phyloP scores from a whole-genome alignment of 495 filamentous ascomycete species.

The Aspergillus taichungensis region DNA sequence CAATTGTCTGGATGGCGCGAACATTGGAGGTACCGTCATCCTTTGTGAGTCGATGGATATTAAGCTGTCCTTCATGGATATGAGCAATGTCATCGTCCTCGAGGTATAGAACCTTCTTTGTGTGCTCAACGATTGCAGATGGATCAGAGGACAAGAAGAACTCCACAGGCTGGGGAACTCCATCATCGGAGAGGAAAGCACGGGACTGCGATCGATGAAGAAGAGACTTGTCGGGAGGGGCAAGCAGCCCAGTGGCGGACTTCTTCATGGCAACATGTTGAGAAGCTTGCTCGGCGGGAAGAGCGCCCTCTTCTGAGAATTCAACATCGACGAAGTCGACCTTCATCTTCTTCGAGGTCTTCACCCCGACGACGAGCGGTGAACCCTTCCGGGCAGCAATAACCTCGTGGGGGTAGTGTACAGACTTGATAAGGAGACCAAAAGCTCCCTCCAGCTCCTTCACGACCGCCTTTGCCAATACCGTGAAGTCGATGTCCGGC shows the following conservation, averaged over 20 bases:
- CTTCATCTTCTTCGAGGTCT: slow-evolving; percentile 98
- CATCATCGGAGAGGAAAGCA: slow-evolving; percentile 97
- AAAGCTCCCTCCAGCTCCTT: slow-evolving; percentile 97
- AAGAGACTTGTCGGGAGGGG: slow-evolving; percentile 89
- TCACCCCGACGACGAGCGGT: slow-evolving; percentile 89
- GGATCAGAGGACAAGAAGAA: slow-evolving; percentile 98
- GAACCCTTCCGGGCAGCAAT: slow-evolving; percentile 98
- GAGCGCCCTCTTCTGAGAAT: slow-evolving; percentile 75
- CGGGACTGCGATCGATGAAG: slow-evolving; percentile 96
- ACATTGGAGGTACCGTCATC: slow-evolving; percentile 94
- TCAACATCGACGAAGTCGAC: slow-evolving; percentile 99
- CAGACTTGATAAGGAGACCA: slow-evolving; percentile 91
- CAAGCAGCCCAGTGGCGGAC: slow-evolving; percentile 69
- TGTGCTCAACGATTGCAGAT: slow-evolving; percentile 97
- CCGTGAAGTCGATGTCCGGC: slow-evolving; percentile 89
- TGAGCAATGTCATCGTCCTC: slow-evolving; percentile 99
- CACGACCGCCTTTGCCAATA: slow-evolving; percentile 92
- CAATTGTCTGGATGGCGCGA: slow-evolving; percentile 93
- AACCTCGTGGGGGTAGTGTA: slow-evolving; percentile 96
- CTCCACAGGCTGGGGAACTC: slow-evolving; percentile 92
- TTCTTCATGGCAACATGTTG: slow-evolving; percentile 97
- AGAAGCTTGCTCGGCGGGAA: slow-evolving; percentile 88
- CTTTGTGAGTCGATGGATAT: slow-evolving; percentile 96
- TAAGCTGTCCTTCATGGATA: slow-evolving; percentile 96
- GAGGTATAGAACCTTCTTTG: slow-evolving; percentile 98